Evolutionary conservation across 164 flowering plant species (phyloP).

Genomic region (Annona cherimola): DNA sequence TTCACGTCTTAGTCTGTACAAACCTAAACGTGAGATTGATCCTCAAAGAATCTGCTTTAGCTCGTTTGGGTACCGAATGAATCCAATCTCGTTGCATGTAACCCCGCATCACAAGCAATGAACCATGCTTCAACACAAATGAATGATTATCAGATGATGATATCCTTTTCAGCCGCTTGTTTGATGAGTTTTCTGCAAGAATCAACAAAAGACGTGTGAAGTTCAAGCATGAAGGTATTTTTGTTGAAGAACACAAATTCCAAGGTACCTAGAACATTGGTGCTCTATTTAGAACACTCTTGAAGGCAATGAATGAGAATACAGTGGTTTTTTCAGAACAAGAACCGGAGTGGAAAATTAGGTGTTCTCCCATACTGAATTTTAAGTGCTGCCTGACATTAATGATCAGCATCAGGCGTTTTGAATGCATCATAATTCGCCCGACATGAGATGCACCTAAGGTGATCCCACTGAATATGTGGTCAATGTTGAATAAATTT

Average conservation of each 20-base stretch:
- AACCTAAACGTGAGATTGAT: constrained; percentile 89
- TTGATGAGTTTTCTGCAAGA: constrained; percentile 37
- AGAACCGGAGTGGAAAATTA: too few relatives aligned
- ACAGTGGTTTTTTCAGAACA: too few relatives aligned
- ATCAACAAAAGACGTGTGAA: background rate
- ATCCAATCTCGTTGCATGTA: constrained; percentile 83
- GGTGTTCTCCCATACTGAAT: too few relatives aligned
- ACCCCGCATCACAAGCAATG: constrained; percentile 79
- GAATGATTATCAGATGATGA: constrained; percentile 37
- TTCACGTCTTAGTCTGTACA: constrained; percentile 13
- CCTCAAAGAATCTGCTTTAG: constrained; percentile 57
- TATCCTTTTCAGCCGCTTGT: constrained; percentile 32
- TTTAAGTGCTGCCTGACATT: too few relatives aligned
- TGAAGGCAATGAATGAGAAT: too few relatives aligned
- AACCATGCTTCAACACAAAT: constrained; percentile 62
- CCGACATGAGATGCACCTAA: too few relatives aligned
- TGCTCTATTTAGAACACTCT: too few relatives aligned
- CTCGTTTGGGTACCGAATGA: constrained; percentile 86
- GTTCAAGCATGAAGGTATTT: background rate
- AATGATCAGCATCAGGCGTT: too few relatives aligned
- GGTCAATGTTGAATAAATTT: too few relatives aligned
- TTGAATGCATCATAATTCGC: too few relatives aligned
- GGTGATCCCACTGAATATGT: too few relatives aligned
- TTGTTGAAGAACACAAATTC: background rate
- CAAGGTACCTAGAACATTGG: background rate